A percentile compares a stretch with the other conserved stretches of the same genome.
Evolutionary conservation across 352 stramenopile species (phyloP).

Genomic region (Globisporangium spinosum): DNA sequence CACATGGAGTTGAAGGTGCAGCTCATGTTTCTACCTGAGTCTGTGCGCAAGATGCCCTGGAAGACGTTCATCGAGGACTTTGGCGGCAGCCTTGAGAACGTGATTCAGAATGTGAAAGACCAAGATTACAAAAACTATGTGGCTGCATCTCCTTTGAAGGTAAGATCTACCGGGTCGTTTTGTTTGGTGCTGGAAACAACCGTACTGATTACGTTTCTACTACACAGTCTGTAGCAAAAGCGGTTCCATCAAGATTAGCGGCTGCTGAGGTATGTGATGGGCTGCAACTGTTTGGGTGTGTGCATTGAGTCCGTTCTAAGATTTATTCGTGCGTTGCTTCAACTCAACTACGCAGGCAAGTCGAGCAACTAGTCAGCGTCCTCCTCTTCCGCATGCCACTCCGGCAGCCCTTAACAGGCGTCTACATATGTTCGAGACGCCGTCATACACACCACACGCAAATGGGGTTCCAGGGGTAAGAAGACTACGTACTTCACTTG

Average conservation of each 20-base stretch:
- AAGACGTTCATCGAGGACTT: slow-evolving; percentile 81
- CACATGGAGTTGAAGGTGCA: slow-evolving; percentile 77
- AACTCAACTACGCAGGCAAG: not conserved
- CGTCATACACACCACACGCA: slow-evolving; percentile 24
- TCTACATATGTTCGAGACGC: slow-evolving; percentile 40
- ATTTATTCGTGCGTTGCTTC: not conserved
- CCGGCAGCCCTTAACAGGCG: slow-evolving; percentile 19
- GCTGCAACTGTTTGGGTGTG: not conserved
- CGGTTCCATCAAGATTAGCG: not conserved
- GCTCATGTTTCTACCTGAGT: slow-evolving; percentile 67
- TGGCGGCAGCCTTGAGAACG: slow-evolving; percentile 64
- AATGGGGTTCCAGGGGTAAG: slow-evolving; percentile 28
- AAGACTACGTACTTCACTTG: slow-evolving; percentile 1
- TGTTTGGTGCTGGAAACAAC: slow-evolving; percentile 1
- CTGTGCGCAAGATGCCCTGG: slow-evolving; percentile 73
- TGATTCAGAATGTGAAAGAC: slow-evolving; percentile 57
- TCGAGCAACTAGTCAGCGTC: not conserved
- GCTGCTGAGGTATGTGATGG: not conserved
- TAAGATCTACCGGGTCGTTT: not conserved
- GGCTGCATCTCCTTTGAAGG: slow-evolving; percentile 35
- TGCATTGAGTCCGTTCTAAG: not conserved
- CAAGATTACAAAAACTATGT: slow-evolving; percentile 30
- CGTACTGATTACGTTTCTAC: not conserved
- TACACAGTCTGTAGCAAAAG: slow-evolving; percentile 6
- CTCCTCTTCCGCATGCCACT: slow-evolving; percentile 8